A percentile compares a stretch with the other conserved stretches of the same genome.
Conservation (phyloP, 1,284 basidiomycete species). For the Sphaerobolus stellatus region DNA sequence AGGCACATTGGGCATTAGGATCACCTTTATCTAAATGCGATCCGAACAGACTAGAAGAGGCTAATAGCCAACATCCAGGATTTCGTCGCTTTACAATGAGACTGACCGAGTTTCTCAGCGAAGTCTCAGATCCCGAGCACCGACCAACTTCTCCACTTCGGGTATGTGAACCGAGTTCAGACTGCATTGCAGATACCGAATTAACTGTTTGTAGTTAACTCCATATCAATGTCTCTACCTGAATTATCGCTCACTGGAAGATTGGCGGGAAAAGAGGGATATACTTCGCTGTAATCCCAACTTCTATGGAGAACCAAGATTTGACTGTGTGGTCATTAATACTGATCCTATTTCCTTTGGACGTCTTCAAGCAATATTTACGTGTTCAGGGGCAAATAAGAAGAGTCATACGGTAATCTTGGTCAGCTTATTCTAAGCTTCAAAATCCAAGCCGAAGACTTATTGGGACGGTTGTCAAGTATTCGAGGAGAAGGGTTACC, state of each 20-base stretch:
- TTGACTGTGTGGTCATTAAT: slow-evolving; percentile 25
- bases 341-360: not conserved
- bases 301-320: slow-evolving; percentile 20
- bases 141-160: not conserved
- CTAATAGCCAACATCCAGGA: not conserved
- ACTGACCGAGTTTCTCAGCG: too few species aligned
- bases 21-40: not conserved
- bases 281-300: slow-evolving; percentile 26
- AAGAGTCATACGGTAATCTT: not conserved
- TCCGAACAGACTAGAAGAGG: not conserved
- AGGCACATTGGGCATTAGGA: not conserved
- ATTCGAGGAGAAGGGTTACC: not conserved
- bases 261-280: slow-evolving; percentile 24
- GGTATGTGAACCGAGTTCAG: not conserved
- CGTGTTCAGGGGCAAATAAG: not conserved
- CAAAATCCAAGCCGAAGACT: not conserved
- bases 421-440: not conserved
- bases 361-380: not conserved
- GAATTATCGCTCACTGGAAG: slow-evolving; percentile 27
- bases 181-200: not conserved
- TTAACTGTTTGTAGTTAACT: slow-evolving; percentile 16
- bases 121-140: not conserved
- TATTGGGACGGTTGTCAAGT: not conserved
- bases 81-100: not conserved
- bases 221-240: slow-evolving; percentile 22